Evolutionary conservation across 1,284 basidiomycete species (phyloP), one percentile per base, ranked within the genome.

Genomic region (Filobasidium uniguttulatum): DNA sequence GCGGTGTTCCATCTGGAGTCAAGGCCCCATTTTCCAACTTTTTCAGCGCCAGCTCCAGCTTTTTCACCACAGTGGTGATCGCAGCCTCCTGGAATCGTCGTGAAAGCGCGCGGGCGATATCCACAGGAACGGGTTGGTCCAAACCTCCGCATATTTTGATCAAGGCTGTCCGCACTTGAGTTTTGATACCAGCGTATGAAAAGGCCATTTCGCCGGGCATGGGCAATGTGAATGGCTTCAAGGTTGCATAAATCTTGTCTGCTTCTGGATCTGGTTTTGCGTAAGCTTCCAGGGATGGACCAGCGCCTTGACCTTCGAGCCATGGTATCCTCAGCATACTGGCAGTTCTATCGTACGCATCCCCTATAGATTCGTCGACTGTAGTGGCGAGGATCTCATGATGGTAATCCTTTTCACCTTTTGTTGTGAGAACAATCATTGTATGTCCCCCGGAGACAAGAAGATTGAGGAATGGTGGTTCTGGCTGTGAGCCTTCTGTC

Each of bases 381-480:
- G 84, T 85, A 5, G 80, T 81, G 0, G 83, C 82, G 22, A 96
- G 71, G 44, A 85, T 80, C 53, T 72, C 70, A n/a, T 15, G 29
- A 3, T 15, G 6, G 26, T 43, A 43, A 28, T 43, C 40, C 65
- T 86, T 93, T 0, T 72, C 66, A 19, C 67, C 63, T 0, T 79
- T 79, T 0, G 65, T 72, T 1, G 82, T 84, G 9, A 91, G 78
- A 0, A 94, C 74, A 20, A 94, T 75, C 40, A 93, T 73, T 0
- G 90, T 90, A 63, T 96, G 90, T 1, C 90, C 90, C 19, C 91
- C 91, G 0, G 86, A 89, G 44, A 91, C 75, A 22, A 96, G 75
- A 10, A 94, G 73, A 0, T 83, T 83, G 31, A 94, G 74, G 71
- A 91, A 94, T 0, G 91, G 91, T 62, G 83, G 94, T 12, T 61